A percentile compares a stretch with the other conserved stretches of the same genome.
phyloP scores from a whole-genome alignment of 176 grass and related monocot species.

The Triticum turgidum region DNA sequence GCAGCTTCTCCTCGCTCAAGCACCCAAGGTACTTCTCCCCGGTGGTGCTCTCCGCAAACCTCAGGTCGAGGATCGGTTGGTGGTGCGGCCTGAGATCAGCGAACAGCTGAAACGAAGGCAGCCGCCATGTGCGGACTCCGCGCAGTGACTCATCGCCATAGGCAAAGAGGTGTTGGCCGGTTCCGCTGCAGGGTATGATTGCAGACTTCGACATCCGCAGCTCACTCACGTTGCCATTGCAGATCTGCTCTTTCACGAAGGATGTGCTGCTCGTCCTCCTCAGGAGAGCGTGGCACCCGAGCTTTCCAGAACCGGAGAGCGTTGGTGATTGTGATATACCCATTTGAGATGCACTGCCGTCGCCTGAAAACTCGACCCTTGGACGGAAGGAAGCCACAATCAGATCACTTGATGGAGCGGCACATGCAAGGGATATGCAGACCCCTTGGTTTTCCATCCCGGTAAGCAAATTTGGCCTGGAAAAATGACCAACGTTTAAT shows the following conservation, averaged over 20 bases:
- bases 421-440: slow-evolving; percentile 78
- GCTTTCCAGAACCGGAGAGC: slow-evolving; percentile 49
- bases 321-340: slow-evolving; percentile 27
- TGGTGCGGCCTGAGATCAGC: slow-evolving; percentile 56
- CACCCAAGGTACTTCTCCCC: slow-evolving; percentile 70
- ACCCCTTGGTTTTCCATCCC: slow-evolving; percentile 55
- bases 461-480: slow-evolving; percentile 58
- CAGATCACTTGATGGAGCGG: slow-evolving; percentile 42
- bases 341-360: slow-evolving; percentile 42
- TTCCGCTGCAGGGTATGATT: slow-evolving; percentile 45
- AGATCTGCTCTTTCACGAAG: slow-evolving; percentile 36
- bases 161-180: slow-evolving; percentile 51
- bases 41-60: slow-evolving; percentile 39
- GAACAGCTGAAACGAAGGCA: slow-evolving; percentile 62
- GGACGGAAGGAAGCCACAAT: slow-evolving; percentile 73
- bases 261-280: slow-evolving; percentile 39
- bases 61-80: slow-evolving; percentile 82
- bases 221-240: slow-evolving; percentile 55
- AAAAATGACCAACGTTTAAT: slow-evolving; percentile 13
- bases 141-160: slow-evolving; percentile 63
- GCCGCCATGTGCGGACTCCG: slow-evolving; percentile 50
- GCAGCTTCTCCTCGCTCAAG: slow-evolving; percentile 68
- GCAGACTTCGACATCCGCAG: slow-evolving; percentile 77
- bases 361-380: slow-evolving; percentile 56
- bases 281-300: slow-evolving; percentile 61